These are phyloP conservation scores for Coniella vitis DNA, from an alignment of 2,329 filamentous ascomycete genomes.

Conservation along the genomic window DNA sequence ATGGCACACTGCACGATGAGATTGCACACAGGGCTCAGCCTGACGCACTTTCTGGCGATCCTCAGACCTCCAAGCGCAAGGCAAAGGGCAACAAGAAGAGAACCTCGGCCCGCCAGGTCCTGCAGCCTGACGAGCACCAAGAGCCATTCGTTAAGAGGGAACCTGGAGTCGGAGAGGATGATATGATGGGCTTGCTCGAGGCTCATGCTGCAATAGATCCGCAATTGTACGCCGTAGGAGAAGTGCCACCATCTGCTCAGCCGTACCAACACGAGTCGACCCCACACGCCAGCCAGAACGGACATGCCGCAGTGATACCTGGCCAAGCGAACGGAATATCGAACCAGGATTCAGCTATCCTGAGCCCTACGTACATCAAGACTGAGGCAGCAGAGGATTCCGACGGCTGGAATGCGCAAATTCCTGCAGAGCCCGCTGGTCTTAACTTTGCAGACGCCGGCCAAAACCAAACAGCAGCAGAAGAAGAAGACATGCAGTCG, in stretches of 20 bases:
- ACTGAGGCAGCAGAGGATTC: background rate
- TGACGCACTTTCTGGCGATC: background rate
- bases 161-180: background rate
- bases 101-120: background rate
- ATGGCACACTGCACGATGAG: background rate
- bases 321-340: background rate
- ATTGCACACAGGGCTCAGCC: background rate
- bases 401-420: background rate
- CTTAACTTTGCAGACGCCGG: background rate
- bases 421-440: background rate
- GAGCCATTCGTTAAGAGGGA: background rate
- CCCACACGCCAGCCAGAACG: background rate
- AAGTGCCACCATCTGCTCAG: conserved; percentile 11
- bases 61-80: background rate
- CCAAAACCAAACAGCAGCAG: background rate
- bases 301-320: background rate
- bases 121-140: background rate
- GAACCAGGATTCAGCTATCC: background rate
- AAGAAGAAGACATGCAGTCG: background rate
- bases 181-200: background rate
- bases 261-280: background rate
- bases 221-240: background rate
- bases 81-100: background rate
- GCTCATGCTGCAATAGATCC: background rate
- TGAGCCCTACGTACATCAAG: background rate